phyloP scores from a whole-genome alignment of 306 rosid species.

The Hippophae tibetana region DNA sequence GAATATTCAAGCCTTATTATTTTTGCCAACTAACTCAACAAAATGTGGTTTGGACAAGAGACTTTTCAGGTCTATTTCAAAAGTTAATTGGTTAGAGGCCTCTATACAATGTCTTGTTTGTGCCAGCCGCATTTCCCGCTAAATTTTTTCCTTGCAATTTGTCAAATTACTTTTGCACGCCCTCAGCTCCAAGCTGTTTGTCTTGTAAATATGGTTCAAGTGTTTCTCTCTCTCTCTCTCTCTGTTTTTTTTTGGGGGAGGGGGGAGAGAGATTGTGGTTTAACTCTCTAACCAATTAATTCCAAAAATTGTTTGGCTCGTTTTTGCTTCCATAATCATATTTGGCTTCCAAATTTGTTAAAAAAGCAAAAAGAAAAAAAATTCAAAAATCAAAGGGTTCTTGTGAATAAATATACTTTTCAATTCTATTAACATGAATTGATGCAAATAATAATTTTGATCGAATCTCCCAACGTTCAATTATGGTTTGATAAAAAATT shows the following conservation, averaged over 20 bases:
- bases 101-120: background rate
- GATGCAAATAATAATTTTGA: too few species aligned
- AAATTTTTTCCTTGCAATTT: background rate
- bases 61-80: constrained; percentile 42
- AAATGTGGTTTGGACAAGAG: constrained; percentile 37
- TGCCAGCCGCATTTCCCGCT: constrained; percentile 28
- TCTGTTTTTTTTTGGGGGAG: background rate
- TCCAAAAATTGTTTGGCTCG: too few species aligned
- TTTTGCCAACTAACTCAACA: constrained; percentile 4
- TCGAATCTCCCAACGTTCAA: too few species aligned
- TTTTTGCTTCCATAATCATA: too few species aligned
- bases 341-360: too few species aligned
- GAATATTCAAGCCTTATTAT: background rate
- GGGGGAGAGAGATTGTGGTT: background rate
- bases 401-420: too few species aligned
- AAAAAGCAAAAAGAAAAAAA: too few species aligned
- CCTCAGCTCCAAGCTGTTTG: background rate
- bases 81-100: constrained; percentile 18
- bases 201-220: too few species aligned
- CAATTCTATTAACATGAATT: too few species aligned
- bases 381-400: too few species aligned
- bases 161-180: constrained; percentile 11
- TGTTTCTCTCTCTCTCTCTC: background rate
- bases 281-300: background rate
- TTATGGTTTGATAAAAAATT: too few species aligned